These are phyloP conservation scores for Pichia exigua DNA, from an alignment of 805 yeast genomes.

Conservation along the genomic window DNA sequence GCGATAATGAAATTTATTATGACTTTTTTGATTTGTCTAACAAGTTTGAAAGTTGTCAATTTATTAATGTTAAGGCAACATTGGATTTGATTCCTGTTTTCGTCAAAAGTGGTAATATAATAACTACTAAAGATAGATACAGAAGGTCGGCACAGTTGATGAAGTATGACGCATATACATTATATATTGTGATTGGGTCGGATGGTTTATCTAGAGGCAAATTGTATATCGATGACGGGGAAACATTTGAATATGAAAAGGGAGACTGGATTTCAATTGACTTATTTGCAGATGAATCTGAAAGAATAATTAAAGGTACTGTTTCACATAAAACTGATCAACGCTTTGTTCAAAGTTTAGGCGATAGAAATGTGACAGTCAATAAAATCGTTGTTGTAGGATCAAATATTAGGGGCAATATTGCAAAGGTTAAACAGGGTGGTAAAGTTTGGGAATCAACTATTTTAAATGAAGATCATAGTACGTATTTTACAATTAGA, in stretches of 20 bases:
- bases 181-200: conserved; percentile 50
- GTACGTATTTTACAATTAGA: conserved; percentile 29
- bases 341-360: conserved; percentile 18
- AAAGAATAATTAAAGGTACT: conserved; percentile 26
- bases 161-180: conserved; percentile 73
- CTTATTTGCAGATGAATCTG: conserved; percentile 31
- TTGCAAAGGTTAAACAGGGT: conserved; percentile 26
- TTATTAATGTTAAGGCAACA: conserved; percentile 39
- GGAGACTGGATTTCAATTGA: conserved; percentile 43
- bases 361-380: conserved; percentile 32
- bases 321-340: conserved; percentile 18
- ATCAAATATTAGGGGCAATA: background rate
- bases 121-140: conserved; percentile 59
- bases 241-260: conserved; percentile 46
- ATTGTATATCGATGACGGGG: conserved; percentile 82
- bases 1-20: conserved; percentile 45
- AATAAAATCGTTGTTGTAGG: conserved; percentile 52
- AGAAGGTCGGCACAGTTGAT: conserved; percentile 75
- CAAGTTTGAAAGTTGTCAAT: conserved; percentile 26
- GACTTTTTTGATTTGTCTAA: conserved; percentile 32
- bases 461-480: conserved; percentile 14
- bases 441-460: conserved; percentile 32
- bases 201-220: conserved; percentile 39
- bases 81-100: conserved; percentile 63
- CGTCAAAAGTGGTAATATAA: conserved; percentile 71